Percentiles rank a stretch among this genome's conserved stretches.
Conservation (phyloP, 345 rosid genomes). For the Boechera retrofracta region DNA sequence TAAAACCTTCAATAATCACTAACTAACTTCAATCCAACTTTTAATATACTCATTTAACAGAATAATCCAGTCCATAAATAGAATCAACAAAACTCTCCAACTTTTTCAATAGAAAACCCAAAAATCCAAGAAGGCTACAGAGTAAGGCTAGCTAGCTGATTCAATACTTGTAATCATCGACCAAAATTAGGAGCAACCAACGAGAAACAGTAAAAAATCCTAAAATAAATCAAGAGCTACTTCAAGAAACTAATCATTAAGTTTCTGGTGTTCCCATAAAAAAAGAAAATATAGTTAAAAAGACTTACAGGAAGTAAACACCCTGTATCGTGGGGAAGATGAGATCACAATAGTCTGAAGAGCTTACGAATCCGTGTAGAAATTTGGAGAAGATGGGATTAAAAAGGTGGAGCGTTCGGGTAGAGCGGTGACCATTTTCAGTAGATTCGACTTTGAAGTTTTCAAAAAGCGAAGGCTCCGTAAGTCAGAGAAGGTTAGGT, state of each 20-base stretch:
- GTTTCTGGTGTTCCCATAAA: neutral
- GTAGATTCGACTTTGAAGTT: constrained; percentile 10
- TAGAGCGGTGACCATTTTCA: neutral
- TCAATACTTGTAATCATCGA: neutral
- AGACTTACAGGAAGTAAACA: constrained; percentile 26
- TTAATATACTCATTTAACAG: neutral
- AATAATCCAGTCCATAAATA: neutral
- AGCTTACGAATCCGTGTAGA: neutral
- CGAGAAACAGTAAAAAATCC: neutral
- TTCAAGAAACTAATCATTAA: neutral
- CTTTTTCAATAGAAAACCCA: neutral
- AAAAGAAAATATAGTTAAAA: neutral
- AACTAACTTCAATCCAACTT: neutral
- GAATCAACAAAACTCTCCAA: neutral
- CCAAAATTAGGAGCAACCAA: neutral
- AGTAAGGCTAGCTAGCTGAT: neutral
- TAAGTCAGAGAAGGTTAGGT: constrained; percentile 32
- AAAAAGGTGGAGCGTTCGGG: constrained; percentile 1
- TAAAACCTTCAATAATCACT: neutral
- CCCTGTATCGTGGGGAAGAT: constrained; percentile 1
- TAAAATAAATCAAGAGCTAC: neutral
- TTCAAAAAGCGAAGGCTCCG: neutral
- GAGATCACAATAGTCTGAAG: constrained; percentile 14
- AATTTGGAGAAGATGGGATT: constrained; percentile 8
- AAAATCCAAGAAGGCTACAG: neutral